Conservation (phyloP, 2,329 filamentous ascomycete genomes). For the Fusarium sp. region DNA sequence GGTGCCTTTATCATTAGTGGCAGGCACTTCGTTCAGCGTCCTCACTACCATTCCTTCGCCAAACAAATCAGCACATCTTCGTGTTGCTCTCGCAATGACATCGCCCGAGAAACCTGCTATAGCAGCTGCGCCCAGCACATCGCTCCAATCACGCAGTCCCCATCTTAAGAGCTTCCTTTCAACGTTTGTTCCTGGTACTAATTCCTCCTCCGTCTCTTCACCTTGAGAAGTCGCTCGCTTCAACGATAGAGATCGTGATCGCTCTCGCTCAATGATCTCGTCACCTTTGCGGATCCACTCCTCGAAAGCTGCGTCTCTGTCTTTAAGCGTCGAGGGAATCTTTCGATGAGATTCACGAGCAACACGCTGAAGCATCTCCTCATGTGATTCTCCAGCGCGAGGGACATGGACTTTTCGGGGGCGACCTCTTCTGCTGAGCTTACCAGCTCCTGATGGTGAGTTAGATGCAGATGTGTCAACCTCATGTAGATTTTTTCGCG, state of each 20-base stretch:
- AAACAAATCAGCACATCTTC: slow-evolving; percentile 80
- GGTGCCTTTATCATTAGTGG: slow-evolving; percentile 34
- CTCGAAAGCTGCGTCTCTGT: slow-evolving; percentile 46
- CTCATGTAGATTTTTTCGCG: slow-evolving; percentile 25
- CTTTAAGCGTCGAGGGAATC: slow-evolving; percentile 37
- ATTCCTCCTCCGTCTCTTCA: slow-evolving; percentile 24
- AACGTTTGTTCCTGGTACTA: slow-evolving; percentile 22
- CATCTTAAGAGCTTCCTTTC: slow-evolving; percentile 46
- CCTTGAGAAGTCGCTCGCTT: slow-evolving; percentile 27
- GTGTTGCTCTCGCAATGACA: slow-evolving; percentile 73
- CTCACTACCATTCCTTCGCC: slow-evolving; percentile 73
- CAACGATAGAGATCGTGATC: slow-evolving; percentile 17
- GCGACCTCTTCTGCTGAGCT: slow-evolving; percentile 45
- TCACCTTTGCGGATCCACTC: slow-evolving; percentile 47
- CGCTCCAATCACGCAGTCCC: slow-evolving; percentile 79
- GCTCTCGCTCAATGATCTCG: slow-evolving; percentile 32
- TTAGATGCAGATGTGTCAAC: slow-evolving; percentile 13
- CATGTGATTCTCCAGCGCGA: slow-evolving; percentile 54
- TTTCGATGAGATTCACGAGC: slow-evolving; percentile 52
- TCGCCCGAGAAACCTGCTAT: slow-evolving; percentile 72
- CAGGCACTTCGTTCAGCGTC: slow-evolving; percentile 55
- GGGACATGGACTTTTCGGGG: slow-evolving; percentile 52
- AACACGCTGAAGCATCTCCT: slow-evolving; percentile 57
- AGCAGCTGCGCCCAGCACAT: slow-evolving; percentile 81
- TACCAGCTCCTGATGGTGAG: slow-evolving; percentile 4